Percentiles rank a stretch among this genome's conserved stretches.
phyloP scores from a whole-genome alignment of 1,284 basidiomycete species.

The Apiotrichum porosum region DNA sequence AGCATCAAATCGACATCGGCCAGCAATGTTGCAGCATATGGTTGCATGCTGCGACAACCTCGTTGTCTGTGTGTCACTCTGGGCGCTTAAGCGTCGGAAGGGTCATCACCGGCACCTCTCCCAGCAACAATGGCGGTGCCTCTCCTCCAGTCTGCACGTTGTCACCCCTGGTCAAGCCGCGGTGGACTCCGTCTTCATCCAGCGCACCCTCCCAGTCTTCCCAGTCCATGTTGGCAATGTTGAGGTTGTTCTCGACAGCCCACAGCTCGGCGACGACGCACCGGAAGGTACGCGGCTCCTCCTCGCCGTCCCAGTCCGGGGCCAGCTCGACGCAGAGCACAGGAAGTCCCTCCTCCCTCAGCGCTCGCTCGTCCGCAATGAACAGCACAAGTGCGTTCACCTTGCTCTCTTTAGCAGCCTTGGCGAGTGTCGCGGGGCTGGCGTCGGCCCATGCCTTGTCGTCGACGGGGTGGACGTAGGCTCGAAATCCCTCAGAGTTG shows the following conservation, averaged over 20 bases:
- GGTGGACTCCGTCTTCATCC: not conserved
- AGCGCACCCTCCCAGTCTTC: not conserved
- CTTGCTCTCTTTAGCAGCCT: not conserved
- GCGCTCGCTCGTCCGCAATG: not conserved
- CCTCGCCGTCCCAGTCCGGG: not conserved
- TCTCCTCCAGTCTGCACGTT: no score
- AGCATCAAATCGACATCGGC: no score
- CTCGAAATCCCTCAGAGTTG: not conserved
- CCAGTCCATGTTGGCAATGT: conserved; percentile 6
- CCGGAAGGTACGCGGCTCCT: not conserved
- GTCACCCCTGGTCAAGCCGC: conserved; percentile 1
- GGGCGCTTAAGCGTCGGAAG: no score
- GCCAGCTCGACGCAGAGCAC: not conserved
- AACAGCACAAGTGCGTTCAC: not conserved
- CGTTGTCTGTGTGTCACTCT: no score
- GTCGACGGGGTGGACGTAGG: not conserved
- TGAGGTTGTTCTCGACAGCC: conserved; percentile 4
- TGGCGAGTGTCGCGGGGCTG: not conserved
- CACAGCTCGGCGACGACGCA: conserved; percentile 3
- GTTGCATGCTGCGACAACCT: no score
- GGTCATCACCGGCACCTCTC: no score
- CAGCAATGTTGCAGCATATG: no score
- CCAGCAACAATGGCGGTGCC: no score
- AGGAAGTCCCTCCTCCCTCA: not conserved
- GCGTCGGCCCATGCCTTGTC: not conserved